Evolutionary conservation across 495 filamentous ascomycete species (phyloP).

Genomic region (Neurospora sp.): DNA sequence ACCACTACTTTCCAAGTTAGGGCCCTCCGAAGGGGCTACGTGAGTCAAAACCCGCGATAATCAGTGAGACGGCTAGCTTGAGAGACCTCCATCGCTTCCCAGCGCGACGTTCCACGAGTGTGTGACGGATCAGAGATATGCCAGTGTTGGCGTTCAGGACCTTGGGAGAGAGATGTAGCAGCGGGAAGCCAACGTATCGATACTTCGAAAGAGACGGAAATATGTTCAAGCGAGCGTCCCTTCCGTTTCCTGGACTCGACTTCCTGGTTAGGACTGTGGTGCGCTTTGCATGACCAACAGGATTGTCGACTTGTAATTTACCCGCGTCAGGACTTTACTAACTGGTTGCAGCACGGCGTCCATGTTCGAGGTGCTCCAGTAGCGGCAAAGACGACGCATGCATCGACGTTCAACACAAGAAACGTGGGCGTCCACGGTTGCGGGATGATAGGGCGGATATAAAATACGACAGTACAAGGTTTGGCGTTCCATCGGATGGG

Average conservation of each 20-base stretch:
- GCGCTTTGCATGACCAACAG: not conserved
- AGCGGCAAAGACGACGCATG: conserved; percentile 74
- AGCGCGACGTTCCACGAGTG: not conserved
- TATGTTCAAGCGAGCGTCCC: not conserved
- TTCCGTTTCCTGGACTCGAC: not conserved
- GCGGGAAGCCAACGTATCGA: not conserved
- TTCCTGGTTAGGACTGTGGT: not conserved
- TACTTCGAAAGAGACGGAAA: not conserved
- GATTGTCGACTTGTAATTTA: not conserved
- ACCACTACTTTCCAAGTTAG: not conserved
- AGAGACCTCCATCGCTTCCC: not conserved
- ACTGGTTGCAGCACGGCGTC: conserved; percentile 44
- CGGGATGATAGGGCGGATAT: conserved; percentile 60
- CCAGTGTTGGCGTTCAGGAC: not conserved
- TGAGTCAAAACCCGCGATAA: not conserved
- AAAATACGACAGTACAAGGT: conserved; percentile 42
- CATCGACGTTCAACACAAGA: conserved; percentile 93
- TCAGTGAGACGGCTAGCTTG: not conserved
- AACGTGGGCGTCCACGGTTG: conserved; percentile 81
- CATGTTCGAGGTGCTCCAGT: conserved; percentile 50
- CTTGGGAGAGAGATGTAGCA: not conserved
- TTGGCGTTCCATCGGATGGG: conserved; percentile 30
- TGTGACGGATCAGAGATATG: not conserved
- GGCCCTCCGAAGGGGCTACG: not conserved
- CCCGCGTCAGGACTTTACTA: conserved; percentile 5